phyloP scores from a whole-genome alignment of 768 basidiomycete genomes.

The Tylopilus felleus region DNA sequence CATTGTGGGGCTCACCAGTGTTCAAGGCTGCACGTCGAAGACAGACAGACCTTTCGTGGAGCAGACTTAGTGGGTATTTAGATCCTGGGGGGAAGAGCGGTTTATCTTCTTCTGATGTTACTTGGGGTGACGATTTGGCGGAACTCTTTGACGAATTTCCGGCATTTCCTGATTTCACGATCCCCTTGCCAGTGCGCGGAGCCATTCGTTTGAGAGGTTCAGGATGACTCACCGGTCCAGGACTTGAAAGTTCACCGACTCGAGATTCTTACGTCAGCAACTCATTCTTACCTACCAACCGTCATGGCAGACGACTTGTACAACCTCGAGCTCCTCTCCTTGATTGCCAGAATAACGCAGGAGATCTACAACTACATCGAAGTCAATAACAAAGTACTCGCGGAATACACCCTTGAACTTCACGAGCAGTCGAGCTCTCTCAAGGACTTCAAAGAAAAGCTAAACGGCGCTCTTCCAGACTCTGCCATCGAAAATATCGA shows the following conservation, averaged over 20 bases:
- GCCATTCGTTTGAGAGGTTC: too few species aligned
- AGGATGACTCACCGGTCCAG: too few species aligned
- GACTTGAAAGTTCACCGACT: too few species aligned
- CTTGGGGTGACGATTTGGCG: conserved; percentile 11
- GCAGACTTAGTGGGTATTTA: conserved; percentile 76
- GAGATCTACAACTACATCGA: conserved; percentile 88
- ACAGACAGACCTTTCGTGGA: conserved; percentile 65
- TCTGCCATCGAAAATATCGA: conserved; percentile 92
- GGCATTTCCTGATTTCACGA: conserved; percentile 87
- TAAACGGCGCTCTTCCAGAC: conserved; percentile 80
- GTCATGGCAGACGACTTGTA: conserved; percentile 79
- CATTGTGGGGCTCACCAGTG: not conserved
- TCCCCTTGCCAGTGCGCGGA: conserved; percentile 55
- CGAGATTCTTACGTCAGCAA: conserved; percentile 22
- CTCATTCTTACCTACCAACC: not conserved
- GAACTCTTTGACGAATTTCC: conserved; percentile 72
- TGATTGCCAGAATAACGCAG: conserved; percentile 88
- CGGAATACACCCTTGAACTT: conserved; percentile 91
- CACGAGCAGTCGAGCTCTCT: conserved; percentile 82
- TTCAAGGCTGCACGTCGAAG: not conserved
- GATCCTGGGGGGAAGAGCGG: conserved; percentile 80
- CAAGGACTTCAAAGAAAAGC: conserved; percentile 74
- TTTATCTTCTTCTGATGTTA: conserved; percentile 37
- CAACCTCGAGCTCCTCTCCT: conserved; percentile 88
- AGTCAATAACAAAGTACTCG: conserved; percentile 86